Evolutionary conservation across 306 rosid species (phyloP), one percentile per base, ranked within the genome.

Genomic region (Prunus kanzakura): DNA sequence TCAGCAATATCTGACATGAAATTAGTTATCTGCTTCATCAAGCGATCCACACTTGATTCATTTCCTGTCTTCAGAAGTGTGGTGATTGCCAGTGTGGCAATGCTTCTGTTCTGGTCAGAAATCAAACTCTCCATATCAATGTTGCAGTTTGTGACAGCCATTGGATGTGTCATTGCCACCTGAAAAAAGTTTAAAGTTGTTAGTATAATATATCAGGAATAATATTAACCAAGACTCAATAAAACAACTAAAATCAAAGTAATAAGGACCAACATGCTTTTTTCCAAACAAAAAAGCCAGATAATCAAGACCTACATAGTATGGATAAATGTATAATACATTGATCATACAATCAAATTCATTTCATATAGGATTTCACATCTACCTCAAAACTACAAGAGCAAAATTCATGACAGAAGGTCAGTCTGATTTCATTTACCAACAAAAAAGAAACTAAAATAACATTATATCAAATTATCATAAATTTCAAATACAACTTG

Each of bases 101-200:
- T 92, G 88, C 99, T 95, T 84, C 99, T 85, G 86, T 95, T 95
- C 82, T 93, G 92, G 75, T 95, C 99, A 79, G 97, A 89, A 72
- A 95, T 95, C 75, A 95, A 86, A 82, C 97, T 95, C 82, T 95
- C 97, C 98, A 95, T 95, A 70, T 92, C 99, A 74, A 95, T 95
- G 81, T 95, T 95, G 89, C 99, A 95, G 87, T 95, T 95, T 11
- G 99, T 95, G 82, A 95, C 99, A 19, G 97, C 97, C 99, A 92
- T 87, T 84, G 99, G 98, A 86, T 95, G 97, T 54, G 96, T 87
- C 99, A 95, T 95, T 82, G 99, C 99, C 81, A 95, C 99, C 97
- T 95, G 91, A 76, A 78, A 76, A 81, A 79, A 13, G 35, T 80
- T 76, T 78, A 81, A 78, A 80, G 25, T 46, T 2, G 54, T 83